Base-by-base conservation (phyloP, 2,329 filamentous ascomycete genomes). In the Pseudocercospora pini-densiflorae region DNA sequence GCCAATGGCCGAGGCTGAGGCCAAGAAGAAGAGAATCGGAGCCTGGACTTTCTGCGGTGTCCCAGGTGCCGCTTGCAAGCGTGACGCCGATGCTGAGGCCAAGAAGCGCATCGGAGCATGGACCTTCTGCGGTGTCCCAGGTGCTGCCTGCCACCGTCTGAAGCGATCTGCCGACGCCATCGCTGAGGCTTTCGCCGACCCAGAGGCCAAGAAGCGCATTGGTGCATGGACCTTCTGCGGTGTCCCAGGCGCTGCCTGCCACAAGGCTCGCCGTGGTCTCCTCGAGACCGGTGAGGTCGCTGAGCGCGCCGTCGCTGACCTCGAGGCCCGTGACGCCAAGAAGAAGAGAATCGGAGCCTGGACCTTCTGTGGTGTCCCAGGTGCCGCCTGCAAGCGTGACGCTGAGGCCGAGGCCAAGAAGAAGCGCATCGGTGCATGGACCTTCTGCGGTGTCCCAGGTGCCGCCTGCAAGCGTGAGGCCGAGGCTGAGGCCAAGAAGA, bases 181-280 rank as follows among this genome's bases (percentile, higher is more conserved):
- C 78, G 65, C 81, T 79, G 67, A 81, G 75, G 29, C 80, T 51
- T 68, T 70, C 68, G 72, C 59, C 68, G 69, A 33, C 47, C 69
- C 57, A 60, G 71, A 59, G 68, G 72, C 40, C 68, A 54, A 54
- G 21, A 55, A 45, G 12, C 27, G 43, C 24, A 24, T 23, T 12
- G 49, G 33, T n/a, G 43, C 21, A 27, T 29, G 36, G 16, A 68
- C 73, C 6, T 78, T 78, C 72, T 83, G 82, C 71, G 69, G 77
- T 68, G 73, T 74, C 47, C 73, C 74, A 21, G 81, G 81, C 43
- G 76, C 81, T 71, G 68, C 77, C 16, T 85, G 83, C 61, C 79
- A 75, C 76, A 81, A 82, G 73, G 78, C 79, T 64, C 82, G 81
- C 73, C 81, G 80, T 68, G 12, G 76, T 76, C 23, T 81, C 81